Percentiles rank a stretch among this genome's conserved stretches.
Evolutionary conservation across 768 basidiomycete species (phyloP).

Genomic region (Leucosporidium yakuticum): DNA sequence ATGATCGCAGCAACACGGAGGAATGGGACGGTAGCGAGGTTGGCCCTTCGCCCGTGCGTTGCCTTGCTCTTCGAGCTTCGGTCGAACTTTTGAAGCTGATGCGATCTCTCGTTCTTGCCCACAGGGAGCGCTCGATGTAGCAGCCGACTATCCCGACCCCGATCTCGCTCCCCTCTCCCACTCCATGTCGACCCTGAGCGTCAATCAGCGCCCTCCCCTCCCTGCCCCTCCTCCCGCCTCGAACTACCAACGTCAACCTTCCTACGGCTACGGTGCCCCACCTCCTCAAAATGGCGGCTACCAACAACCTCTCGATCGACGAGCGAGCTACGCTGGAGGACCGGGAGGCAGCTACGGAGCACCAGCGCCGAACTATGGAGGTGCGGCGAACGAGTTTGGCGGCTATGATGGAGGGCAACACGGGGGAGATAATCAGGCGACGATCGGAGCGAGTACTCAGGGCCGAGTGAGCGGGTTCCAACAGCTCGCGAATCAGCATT

Average conservation of each 20-base stretch:
- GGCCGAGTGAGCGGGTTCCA: constrained; percentile 14
- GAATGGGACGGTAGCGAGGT: constrained; percentile 3
- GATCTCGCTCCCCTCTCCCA: constrained; percentile 23
- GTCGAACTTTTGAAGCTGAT: background rate
- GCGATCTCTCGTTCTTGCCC: background rate
- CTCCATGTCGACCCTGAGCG: constrained; percentile 22
- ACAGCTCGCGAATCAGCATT: constrained; percentile 23
- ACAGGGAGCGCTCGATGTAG: constrained; percentile 4
- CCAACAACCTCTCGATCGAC: too few relatives aligned
- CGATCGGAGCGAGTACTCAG: constrained; percentile 13
- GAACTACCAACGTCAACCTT: background rate
- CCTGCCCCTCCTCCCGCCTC: background rate
- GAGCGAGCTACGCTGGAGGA: background rate
- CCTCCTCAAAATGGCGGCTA: too few relatives aligned
- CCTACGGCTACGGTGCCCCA: too few relatives aligned
- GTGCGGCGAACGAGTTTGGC: background rate
- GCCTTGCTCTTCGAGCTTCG: background rate
- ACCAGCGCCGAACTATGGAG: background rate
- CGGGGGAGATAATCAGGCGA: background rate
- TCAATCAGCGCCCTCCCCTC: constrained; percentile 12
- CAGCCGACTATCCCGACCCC: constrained; percentile 28
- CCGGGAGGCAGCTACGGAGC: background rate
- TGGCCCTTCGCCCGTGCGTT: constrained; percentile 2
- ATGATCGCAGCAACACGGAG: constrained; percentile 8
- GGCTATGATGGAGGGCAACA: background rate